A percentile compares a stretch with the other conserved stretches of the same genome.
phyloP scores from a whole-genome alignment of 2,329 filamentous ascomycete species.

The Cladophialophora psammophila region DNA sequence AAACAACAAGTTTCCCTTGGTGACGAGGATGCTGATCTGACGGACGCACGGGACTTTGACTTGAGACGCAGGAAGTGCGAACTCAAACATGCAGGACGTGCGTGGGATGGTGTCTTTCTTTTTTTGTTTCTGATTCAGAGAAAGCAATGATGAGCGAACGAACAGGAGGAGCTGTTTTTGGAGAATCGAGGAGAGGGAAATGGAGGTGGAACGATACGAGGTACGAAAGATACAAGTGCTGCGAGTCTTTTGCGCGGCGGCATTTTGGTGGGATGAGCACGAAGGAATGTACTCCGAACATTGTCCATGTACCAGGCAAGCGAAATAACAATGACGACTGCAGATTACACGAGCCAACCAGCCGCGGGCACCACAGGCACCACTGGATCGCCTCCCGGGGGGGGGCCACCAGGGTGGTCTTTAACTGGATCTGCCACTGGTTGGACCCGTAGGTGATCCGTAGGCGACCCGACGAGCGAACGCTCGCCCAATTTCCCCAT shows the following conservation, averaged over 20 bases:
- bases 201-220: conserved; percentile 18
- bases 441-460: not conserved
- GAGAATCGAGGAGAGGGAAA: conserved; percentile 4
- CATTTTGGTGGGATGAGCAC: not conserved
- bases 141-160: conserved; percentile 14
- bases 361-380: not conserved
- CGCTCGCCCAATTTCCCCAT: conserved; percentile 9
- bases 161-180: conserved; percentile 8
- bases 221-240: conserved; percentile 14
- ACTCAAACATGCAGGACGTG: conserved; percentile 3
- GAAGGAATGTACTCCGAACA: not conserved
- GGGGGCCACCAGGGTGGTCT: not conserved
- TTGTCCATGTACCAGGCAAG: conserved; percentile 2
- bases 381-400: not conserved
- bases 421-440: conserved; percentile 15
- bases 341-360: not conserved
- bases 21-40: not conserved
- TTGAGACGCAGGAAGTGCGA: conserved; percentile 13
- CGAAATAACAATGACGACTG: conserved; percentile 15
- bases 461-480: not conserved
- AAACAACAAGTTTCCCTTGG: not conserved
- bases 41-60: conserved; percentile 19
- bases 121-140: not conserved
- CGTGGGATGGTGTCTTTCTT: conserved; percentile 15
- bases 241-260: not conserved